Base-by-base conservation (phyloP, 2,329 filamentous ascomycete genomes). In the Calonectria hawksworthii region DNA sequence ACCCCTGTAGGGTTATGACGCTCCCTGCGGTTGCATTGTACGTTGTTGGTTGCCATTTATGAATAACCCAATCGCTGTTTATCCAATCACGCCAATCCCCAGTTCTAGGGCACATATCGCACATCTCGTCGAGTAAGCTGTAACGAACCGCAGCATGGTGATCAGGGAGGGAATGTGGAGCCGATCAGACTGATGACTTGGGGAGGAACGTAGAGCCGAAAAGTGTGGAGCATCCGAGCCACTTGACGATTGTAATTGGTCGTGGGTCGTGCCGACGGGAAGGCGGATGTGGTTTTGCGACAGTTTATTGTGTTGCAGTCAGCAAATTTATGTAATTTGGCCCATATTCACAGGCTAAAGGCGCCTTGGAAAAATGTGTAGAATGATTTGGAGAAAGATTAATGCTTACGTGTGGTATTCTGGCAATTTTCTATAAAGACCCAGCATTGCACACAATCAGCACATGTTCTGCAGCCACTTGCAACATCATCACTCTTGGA, bases 111-210 rank as follows among this genome's bases (percentile, higher is more conserved):
- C 10, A 16, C 23, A 26, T 4, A 34, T 5, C 34, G 9, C 10
- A 16, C 23, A 26, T 4, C 34, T 5, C 34, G 34, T 32, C 26
- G 32, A 61, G 34, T 23, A n/a, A n/a, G n/a, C n/a, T n/a, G n/a
- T n/a, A 18, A 41, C 28, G 16, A 18, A 10, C 10, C 16, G 13
- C 26, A n/a, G 23, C 34, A 61, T 18, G 26, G 26, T 28, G n/a
- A 59, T 34, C 13, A 26, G 56, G 56, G 56, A 61, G 34, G 34
- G 56, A 61, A 61, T 61, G 56, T 61, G 56, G 56, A 61, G 34
- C n/a, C 56, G 56, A 26, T 26, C 4, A 11, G n/a, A n/a, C n/a
- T n/a, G n/a, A n/a, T n/a, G n/a, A n/a, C n/a, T 23, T 61, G 56
- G 56, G 56, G 16, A 61, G 56, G 56, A 61, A 61, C 16, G 34